Conservation (phyloP, 2,329 filamentous ascomycete species). For the Penicillium sp. region DNA sequence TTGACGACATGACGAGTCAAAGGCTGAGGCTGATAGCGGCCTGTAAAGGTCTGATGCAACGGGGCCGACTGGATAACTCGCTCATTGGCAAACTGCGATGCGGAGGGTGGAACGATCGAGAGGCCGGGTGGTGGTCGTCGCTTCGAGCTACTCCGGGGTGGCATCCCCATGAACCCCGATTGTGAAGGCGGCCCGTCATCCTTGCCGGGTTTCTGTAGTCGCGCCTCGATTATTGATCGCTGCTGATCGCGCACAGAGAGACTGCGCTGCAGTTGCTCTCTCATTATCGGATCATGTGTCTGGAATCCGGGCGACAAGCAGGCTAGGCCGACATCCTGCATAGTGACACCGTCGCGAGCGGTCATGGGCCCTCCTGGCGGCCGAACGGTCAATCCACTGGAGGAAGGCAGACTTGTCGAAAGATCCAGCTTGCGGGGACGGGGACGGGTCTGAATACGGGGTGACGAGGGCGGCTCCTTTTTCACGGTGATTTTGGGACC, state of each 20-base stretch:
- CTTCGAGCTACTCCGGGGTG: constrained; percentile 43
- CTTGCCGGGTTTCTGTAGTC: constrained; percentile 84
- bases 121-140: constrained; percentile 76
- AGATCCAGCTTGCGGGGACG: constrained; percentile 49
- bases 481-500: constrained; percentile 87
- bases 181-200: constrained; percentile 65
- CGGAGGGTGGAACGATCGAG: constrained; percentile 91
- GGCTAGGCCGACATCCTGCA: constrained; percentile 90
- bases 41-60: constrained; percentile 91
- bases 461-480: constrained; percentile 85
- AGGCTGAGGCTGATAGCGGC: constrained; percentile 75
- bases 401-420: constrained; percentile 45
- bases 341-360: constrained; percentile 73
- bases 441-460: constrained; percentile 61
- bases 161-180: constrained; percentile 39
- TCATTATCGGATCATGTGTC: constrained; percentile 94
- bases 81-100: constrained; percentile 89
- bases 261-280: constrained; percentile 91
- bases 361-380: constrained; percentile 70
- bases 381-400: constrained; percentile 59
- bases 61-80: constrained; percentile 96
- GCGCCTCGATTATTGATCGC: constrained; percentile 88
- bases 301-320: constrained; percentile 95
- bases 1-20: constrained; percentile 76
- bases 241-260: constrained; percentile 92